phyloP scores from a whole-genome alignment of 768 basidiomycete species.

The Tubosaeta brunneosetosa region DNA sequence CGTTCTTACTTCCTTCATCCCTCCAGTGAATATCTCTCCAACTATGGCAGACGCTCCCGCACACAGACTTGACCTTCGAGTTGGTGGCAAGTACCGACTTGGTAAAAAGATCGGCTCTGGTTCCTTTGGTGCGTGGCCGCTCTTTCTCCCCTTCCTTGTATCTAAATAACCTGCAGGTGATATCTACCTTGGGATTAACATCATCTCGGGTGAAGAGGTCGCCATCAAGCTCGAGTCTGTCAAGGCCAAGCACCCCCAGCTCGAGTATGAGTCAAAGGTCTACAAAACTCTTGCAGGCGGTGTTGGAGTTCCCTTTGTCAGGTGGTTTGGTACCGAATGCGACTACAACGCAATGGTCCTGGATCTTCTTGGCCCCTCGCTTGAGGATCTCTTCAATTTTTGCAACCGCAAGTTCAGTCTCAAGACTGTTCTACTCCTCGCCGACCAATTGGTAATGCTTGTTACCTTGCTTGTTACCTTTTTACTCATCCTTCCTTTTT shows the following conservation, averaged over 20 bases:
- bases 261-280: constrained; percentile 95
- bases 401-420: constrained; percentile 97
- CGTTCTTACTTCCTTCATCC: constrained; percentile 14
- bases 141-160: not conserved
- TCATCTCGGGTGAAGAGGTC: constrained; percentile 98
- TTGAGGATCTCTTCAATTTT: constrained; percentile 90
- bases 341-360: constrained; percentile 99
- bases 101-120: constrained; percentile 99
- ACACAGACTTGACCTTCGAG: constrained; percentile 78
- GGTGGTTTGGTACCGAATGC: constrained; percentile 94
- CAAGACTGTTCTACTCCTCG: constrained; percentile 94
- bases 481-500: constrained; percentile 27
- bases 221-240: constrained; percentile 99
- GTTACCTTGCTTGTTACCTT: constrained; percentile 29
- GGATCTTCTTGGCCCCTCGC: constrained; percentile 89
- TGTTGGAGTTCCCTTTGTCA: constrained; percentile 96
- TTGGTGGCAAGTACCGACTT: constrained; percentile 93
- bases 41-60: constrained; percentile 69
- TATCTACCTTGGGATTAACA: constrained; percentile 99
- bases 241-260: constrained; percentile 99
- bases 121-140: constrained; percentile 75
- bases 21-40: constrained; percentile 14
- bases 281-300: constrained; percentile 99
- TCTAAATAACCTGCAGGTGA: constrained; percentile 56
- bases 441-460: constrained; percentile 78